Base-by-base conservation (phyloP, 1,284 basidiomycete genomes). In the Hymenochaete sp. region DNA sequence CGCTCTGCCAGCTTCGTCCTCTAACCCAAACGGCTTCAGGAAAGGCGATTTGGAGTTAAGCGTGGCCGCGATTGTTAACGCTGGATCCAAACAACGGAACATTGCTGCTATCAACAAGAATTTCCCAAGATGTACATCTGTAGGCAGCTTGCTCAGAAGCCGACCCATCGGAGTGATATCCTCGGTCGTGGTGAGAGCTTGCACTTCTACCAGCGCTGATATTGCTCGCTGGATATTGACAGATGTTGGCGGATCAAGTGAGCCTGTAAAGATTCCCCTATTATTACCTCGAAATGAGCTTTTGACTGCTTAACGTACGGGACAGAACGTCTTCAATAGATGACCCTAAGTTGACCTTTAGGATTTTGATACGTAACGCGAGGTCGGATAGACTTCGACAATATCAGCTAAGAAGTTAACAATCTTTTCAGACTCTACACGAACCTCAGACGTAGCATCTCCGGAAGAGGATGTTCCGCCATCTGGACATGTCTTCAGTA, bases 91-190 rank as follows among this genome's bases (percentile, higher is more conserved):
- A 59, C 95, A 98, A 42, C 79, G 79, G 64, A 98, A 89, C 21
- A 93, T 62, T 1, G 86, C 82, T 0, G 93, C 87, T 22, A 86
- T 78, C 22, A 98, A 71, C 16, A 98, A 67, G 61, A 98, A 91
- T 67, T 98, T 98, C 41, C 89, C 93, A 14, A 98, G 77, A 60
- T 98, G 92, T 22, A 98, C 93, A 59, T 99, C 96, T 38, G 89
- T 91, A 0, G 96, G 96, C 37, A 99, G 70, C 60, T 91, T 89
- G 67, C 89, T 91, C 37, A 99, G 71, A 25, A 97, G 70, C 41
- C 86, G 73, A 25, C 96, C 96, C 73, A 98, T 86, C 0, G 93
- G 84, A 2, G 96, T 98, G 55, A 99, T 97, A 26, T 97, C 92
- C 61, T 98, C 93, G 1, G 68, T 71, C 0, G 76, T 57, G 1